Conservation (phyloP, 148 eudicot species). For the Persicaria tinctoria region DNA sequence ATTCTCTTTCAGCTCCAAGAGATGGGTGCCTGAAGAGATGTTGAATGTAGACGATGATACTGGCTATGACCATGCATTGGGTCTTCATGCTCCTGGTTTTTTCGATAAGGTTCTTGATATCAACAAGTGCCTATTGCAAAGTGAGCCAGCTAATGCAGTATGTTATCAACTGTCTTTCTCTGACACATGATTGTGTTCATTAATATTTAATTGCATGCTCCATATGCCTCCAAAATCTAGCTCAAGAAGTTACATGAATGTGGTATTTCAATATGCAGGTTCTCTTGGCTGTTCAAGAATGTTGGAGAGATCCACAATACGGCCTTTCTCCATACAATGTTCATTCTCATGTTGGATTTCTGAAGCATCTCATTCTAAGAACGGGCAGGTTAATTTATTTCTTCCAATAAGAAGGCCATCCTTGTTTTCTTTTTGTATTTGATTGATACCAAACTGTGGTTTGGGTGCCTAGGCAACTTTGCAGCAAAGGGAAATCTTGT, state of each 20-base stretch:
- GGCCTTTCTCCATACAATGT: too few species aligned
- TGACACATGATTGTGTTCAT: neutral
- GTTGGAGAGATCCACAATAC: too few species aligned
- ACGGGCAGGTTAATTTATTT: slow-evolving; percentile 56
- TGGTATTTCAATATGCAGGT: too few species aligned
- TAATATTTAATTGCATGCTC: too few species aligned
- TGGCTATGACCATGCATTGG: slow-evolving; percentile 56
- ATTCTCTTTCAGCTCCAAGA: slow-evolving; percentile 67
- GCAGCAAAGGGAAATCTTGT: neutral
- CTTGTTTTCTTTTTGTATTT: neutral
- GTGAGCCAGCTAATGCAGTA: slow-evolving; percentile 82
- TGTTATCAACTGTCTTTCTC: slow-evolving; percentile 11
- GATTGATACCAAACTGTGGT: neutral
- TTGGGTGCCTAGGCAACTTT: neutral
- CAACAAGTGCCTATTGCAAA: slow-evolving; percentile 74
- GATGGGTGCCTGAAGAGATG: slow-evolving; percentile 65
- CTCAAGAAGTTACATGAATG: slow-evolving; percentile 17
- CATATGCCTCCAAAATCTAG: neutral
- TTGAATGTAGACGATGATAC: slow-evolving; percentile 32
- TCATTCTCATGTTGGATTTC: slow-evolving; percentile 65
- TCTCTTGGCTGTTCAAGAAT: too few species aligned
- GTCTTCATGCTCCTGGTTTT: slow-evolving; percentile 96
- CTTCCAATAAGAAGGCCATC: neutral
- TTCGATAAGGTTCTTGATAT: slow-evolving; percentile 84
- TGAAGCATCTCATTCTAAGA: slow-evolving; percentile 88